These are phyloP conservation scores for Veloboletus limbatus DNA, from an alignment of 1,284 basidiomycete species.

Conservation along the genomic window DNA sequence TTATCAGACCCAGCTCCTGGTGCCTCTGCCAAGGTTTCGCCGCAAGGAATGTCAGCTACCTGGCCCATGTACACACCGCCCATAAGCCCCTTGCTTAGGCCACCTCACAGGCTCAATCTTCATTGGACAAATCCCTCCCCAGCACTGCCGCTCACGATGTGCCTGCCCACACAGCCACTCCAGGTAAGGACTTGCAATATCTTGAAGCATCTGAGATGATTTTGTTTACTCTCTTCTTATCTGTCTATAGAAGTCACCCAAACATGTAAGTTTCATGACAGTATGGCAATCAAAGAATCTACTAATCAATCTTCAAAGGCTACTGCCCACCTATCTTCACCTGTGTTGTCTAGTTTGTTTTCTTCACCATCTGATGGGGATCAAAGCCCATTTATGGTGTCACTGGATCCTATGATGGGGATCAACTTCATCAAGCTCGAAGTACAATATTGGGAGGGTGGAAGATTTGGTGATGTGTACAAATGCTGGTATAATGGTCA, in stretches of 20 bases:
- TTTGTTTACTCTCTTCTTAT: too few relatives aligned
- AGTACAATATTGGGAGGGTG: background rate
- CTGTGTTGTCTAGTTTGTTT: too few relatives aligned
- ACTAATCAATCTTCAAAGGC: constrained; percentile 59
- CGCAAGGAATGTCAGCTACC: constrained; percentile 20
- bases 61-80: constrained; percentile 48
- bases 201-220: too few relatives aligned
- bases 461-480: background rate
- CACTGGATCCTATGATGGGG: too few relatives aligned
- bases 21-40: constrained; percentile 26
- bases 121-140: constrained; percentile 64
- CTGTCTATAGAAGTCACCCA: too few relatives aligned
- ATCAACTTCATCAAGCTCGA: background rate
- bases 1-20: constrained; percentile 20
- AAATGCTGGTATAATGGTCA: background rate
- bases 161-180: constrained; percentile 58
- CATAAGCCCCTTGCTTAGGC: constrained; percentile 83
- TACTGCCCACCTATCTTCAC: too few relatives aligned
- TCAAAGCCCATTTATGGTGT: too few relatives aligned
- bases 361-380: too few relatives aligned
- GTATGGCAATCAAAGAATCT: too few relatives aligned
- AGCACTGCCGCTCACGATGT: constrained; percentile 62
- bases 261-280: too few relatives aligned
- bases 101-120: constrained; percentile 71
- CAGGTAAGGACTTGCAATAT: too few relatives aligned